A percentile compares a stretch with the other conserved stretches of the same genome.
phyloP scores from a whole-genome alignment of 257 asterid genomes.

The Solanum dulcamara region DNA sequence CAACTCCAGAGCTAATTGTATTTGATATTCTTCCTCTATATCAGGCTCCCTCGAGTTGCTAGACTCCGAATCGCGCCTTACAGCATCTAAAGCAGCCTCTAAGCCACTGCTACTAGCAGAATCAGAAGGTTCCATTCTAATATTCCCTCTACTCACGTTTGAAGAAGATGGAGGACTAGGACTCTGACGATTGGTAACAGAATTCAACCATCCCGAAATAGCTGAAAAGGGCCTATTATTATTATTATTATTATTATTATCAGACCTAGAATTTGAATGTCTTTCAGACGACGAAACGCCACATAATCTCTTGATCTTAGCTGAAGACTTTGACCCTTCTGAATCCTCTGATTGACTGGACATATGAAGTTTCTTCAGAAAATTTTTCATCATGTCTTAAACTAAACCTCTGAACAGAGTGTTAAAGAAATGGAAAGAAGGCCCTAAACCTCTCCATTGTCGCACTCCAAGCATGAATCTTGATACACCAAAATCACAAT shows the following conservation, averaged over 20 bases:
- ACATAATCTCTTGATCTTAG: constrained; percentile 38
- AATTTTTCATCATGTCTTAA: constrained; percentile 46
- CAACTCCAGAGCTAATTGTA: constrained; percentile 81
- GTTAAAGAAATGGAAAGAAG: constrained; percentile 35
- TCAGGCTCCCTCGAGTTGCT: constrained; percentile 68
- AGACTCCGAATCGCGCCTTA: constrained; percentile 48
- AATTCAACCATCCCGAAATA: constrained; percentile 89
- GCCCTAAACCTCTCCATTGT: constrained; percentile 51
- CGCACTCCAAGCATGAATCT: constrained; percentile 40
- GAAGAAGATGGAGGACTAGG: constrained; percentile 70
- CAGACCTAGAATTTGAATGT: not conserved
- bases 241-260: constrained; percentile 40
- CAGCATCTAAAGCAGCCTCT: constrained; percentile 61
- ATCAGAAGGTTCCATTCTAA: constrained; percentile 58
- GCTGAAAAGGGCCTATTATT: constrained; percentile 53
- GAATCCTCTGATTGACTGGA: constrained; percentile 66
- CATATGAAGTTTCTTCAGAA: constrained; percentile 76
- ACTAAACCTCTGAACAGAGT: constrained; percentile 9
- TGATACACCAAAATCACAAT: constrained; percentile 10
- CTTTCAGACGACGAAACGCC: constrained; percentile 35
- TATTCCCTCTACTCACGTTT: constrained; percentile 30
- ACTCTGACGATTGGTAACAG: constrained; percentile 49
- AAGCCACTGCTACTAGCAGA: constrained; percentile 60
- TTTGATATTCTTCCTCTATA: constrained; percentile 89
- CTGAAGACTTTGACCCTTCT: constrained; percentile 55